Evolutionary conservation across 441 rosid genomes (phyloP).

Genomic region (Gossypium trilobum): DNA sequence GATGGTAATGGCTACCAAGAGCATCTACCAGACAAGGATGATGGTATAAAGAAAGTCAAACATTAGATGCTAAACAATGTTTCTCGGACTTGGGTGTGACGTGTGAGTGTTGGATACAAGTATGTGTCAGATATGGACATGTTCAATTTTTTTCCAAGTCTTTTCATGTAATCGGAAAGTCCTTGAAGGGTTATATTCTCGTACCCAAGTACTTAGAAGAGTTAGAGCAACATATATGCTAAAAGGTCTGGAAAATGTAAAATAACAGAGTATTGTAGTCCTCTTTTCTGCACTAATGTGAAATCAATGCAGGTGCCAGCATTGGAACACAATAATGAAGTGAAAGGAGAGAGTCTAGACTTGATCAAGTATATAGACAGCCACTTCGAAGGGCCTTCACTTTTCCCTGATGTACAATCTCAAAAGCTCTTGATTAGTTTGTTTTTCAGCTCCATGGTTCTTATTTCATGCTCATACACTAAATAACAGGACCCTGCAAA

Average conservation of each 20-base stretch:
- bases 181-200: too few species aligned
- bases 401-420: constrained; percentile 52
- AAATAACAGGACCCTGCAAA: constrained; percentile 45
- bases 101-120: not conserved
- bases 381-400: constrained; percentile 69
- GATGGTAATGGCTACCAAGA: not conserved
- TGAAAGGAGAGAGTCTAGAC: constrained; percentile 58
- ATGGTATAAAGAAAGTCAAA: not conserved
- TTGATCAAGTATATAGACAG: constrained; percentile 60
- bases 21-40: not conserved
- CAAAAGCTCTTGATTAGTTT: constrained; percentile 5
- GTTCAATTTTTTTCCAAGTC: too few species aligned
- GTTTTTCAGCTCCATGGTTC: constrained; percentile 2
- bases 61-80: not conserved
- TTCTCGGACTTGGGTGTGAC: not conserved
- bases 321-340: constrained; percentile 8
- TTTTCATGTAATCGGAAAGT: not conserved
- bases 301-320: constrained; percentile 1
- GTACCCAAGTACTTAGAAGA: not conserved
- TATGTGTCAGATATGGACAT: too few species aligned
- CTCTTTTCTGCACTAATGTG: not conserved
- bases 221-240: constrained; percentile 7
- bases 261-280: not conserved
- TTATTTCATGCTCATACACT: not conserved
- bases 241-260: not conserved